Percentiles rank a stretch among this genome's conserved stretches.
These are phyloP conservation scores for Hypoxylon sp. DNA, from an alignment of 2,329 filamentous ascomycete species.

Conservation along the genomic window DNA sequence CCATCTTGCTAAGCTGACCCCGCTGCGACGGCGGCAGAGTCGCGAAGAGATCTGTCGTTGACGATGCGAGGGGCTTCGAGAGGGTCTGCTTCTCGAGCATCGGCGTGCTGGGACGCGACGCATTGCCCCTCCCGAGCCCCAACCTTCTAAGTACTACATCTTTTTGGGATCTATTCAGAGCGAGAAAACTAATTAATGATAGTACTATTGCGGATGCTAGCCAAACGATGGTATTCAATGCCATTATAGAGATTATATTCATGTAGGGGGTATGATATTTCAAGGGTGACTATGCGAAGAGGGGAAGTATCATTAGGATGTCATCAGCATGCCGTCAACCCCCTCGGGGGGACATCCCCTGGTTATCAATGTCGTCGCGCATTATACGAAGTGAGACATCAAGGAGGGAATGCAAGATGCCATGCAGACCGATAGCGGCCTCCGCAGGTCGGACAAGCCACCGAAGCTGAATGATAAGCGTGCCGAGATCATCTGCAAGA, in stretches of 20 bases:
- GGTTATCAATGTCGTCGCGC: slow-evolving; percentile 22
- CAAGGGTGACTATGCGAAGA: neutral
- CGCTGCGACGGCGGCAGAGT: slow-evolving; percentile 44
- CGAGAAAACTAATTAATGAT: slow-evolving; percentile 41
- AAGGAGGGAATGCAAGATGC: slow-evolving; percentile 4
- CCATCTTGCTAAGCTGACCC: slow-evolving; percentile 38
- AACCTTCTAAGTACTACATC: slow-evolving; percentile 39
- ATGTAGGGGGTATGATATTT: neutral
- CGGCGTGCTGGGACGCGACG: slow-evolving; percentile 40
- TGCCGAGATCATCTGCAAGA: slow-evolving; percentile 29
- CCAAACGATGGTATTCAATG: slow-evolving; percentile 33
- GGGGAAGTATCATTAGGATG: slow-evolving; percentile 2
- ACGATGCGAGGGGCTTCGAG: slow-evolving; percentile 42
- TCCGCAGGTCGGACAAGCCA: slow-evolving; percentile 39
- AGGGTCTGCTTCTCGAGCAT: slow-evolving; percentile 42
- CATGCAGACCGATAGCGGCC: slow-evolving; percentile 39
- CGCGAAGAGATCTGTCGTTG: slow-evolving; percentile 34
- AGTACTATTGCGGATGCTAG: slow-evolving; percentile 38
- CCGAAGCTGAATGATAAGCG: slow-evolving; percentile 33
- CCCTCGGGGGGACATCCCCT: slow-evolving; percentile 10
- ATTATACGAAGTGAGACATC: neutral
- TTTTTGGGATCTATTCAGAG: slow-evolving; percentile 33
- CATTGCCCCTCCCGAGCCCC: slow-evolving; percentile 28
- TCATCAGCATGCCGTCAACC: slow-evolving; percentile 9
- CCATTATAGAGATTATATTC: slow-evolving; percentile 31